Conservation (phyloP, 164 flowering plant species). For the Tetracentron sinense region DNA sequence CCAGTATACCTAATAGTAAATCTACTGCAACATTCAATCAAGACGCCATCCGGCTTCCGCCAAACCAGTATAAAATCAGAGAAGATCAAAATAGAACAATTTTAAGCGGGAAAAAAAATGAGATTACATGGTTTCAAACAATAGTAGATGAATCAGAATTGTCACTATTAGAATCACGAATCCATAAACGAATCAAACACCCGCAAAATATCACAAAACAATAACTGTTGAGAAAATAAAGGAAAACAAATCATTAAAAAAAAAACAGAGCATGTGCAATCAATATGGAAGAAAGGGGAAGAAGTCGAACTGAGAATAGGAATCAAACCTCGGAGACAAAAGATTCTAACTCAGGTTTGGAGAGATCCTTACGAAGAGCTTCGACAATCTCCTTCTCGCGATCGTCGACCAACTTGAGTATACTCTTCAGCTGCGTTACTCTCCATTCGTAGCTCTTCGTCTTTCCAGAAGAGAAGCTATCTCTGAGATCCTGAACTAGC, state of each 20-base stretch:
- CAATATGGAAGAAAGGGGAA: background rate
- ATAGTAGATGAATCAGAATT: background rate
- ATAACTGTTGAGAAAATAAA: background rate
- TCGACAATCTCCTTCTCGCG: slow-evolving; percentile 45
- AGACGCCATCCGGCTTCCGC: background rate
- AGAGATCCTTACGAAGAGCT: slow-evolving; percentile 51
- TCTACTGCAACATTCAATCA: too few species aligned
- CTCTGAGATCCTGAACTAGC: slow-evolving; percentile 30
- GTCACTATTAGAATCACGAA: background rate
- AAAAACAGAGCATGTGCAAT: background rate
- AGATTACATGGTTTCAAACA: background rate
- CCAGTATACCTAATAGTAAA: too few species aligned
- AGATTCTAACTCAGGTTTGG: slow-evolving; percentile 52
- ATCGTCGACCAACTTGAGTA: slow-evolving; percentile 32
- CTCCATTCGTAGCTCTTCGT: slow-evolving; percentile 63
- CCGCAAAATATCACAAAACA: background rate
- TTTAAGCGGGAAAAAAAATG: background rate
- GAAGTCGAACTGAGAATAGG: background rate
- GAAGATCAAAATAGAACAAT: too few species aligned
- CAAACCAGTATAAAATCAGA: background rate
- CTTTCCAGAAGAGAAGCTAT: slow-evolving; percentile 27
- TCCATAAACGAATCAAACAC: background rate
- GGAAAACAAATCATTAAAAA: background rate
- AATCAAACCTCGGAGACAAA: slow-evolving; percentile 45
- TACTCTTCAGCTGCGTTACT: slow-evolving; percentile 40